These are phyloP conservation scores for Casuarina glauca DNA, from an alignment of 306 rosid genomes.

Conservation along the genomic window DNA sequence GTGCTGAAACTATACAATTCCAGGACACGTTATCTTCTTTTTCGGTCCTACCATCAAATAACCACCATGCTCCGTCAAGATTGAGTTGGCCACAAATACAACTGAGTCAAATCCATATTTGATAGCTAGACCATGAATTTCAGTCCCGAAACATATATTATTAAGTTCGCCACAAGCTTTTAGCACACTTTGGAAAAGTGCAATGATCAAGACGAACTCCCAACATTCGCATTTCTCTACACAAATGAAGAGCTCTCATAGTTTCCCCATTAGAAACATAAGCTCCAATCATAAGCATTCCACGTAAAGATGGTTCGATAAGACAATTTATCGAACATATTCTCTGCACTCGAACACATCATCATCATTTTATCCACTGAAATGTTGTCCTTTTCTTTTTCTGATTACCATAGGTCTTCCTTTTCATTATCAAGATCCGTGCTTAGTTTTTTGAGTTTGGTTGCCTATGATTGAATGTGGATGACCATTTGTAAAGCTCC, in stretches of 20 bases:
- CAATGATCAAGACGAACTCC: constrained; percentile 52
- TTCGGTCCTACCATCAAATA: constrained; percentile 46
- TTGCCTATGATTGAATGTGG: too few relatives aligned
- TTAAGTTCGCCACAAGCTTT: constrained; percentile 52
- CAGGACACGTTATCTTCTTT: constrained; percentile 61
- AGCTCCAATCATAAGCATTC: constrained; percentile 75
- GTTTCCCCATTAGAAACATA: constrained; percentile 49
- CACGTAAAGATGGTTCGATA: constrained; percentile 61
- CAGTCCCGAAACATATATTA: constrained; percentile 37
- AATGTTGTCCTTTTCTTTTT: too few relatives aligned
- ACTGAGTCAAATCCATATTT: constrained; percentile 50
- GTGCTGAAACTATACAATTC: constrained; percentile 70
- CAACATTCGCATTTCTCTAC: constrained; percentile 48
- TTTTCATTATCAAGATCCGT: too few relatives aligned
- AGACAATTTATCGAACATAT: constrained; percentile 57
- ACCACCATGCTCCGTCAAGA: constrained; percentile 49
- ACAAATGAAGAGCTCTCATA: constrained; percentile 46
- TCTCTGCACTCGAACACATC: constrained; percentile 30
- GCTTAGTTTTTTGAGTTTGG: too few relatives aligned
- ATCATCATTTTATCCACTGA: too few relatives aligned
- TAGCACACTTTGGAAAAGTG: constrained; percentile 53
- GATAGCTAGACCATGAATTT: constrained; percentile 66
- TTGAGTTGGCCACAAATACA: constrained; percentile 57
- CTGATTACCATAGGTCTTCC: too few relatives aligned
- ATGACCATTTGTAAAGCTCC: too few relatives aligned